A percentile compares a stretch with the other conserved stretches of the same genome.
phyloP scores from a whole-genome alignment of 129 eudicot genomes.

The Pseudognaphalium luteoalbum region DNA sequence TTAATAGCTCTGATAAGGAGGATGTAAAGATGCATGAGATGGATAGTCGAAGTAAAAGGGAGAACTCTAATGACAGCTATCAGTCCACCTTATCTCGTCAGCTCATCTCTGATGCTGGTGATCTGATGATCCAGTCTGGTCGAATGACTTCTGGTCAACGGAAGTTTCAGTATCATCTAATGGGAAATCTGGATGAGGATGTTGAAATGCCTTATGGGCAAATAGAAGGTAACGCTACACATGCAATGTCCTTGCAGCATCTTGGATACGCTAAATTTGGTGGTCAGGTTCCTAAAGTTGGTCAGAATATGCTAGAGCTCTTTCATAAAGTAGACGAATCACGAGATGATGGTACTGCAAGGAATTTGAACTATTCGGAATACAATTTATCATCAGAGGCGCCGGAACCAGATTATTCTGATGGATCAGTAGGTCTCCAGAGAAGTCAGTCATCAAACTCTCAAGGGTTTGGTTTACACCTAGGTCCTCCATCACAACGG shows the following conservation, averaged over 20 bases:
- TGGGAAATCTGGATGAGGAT: slow-evolving; percentile 76
- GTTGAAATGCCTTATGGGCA: slow-evolving; percentile 40
- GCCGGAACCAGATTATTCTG: slow-evolving; percentile 48
- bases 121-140: slow-evolving; percentile 41
- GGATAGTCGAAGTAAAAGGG: slow-evolving; percentile 47
- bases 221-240: slow-evolving; percentile 42
- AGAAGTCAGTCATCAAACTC: slow-evolving; percentile 62
- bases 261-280: slow-evolving; percentile 15
- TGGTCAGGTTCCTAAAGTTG: slow-evolving; percentile 16
- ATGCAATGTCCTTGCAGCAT: slow-evolving; percentile 45
- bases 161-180: slow-evolving; percentile 83
- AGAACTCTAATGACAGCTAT: slow-evolving; percentile 60
- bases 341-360: slow-evolving; percentile 38
- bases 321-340: slow-evolving; percentile 87
- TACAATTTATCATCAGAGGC: slow-evolving; percentile 47
- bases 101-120: slow-evolving; percentile 53
- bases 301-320: slow-evolving; percentile 80
- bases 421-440: slow-evolving; percentile 51
- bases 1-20: slow-evolving; percentile 47
- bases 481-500: slow-evolving; percentile 80
- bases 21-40: slow-evolving; percentile 41
- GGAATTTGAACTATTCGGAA: slow-evolving; percentile 37
- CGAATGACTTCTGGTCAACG: slow-evolving; percentile 38
- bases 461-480: slow-evolving; percentile 80
- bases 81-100: slow-evolving; percentile 45